Conservation (phyloP, 768 basidiomycete species). For the Chiua virens region DNA sequence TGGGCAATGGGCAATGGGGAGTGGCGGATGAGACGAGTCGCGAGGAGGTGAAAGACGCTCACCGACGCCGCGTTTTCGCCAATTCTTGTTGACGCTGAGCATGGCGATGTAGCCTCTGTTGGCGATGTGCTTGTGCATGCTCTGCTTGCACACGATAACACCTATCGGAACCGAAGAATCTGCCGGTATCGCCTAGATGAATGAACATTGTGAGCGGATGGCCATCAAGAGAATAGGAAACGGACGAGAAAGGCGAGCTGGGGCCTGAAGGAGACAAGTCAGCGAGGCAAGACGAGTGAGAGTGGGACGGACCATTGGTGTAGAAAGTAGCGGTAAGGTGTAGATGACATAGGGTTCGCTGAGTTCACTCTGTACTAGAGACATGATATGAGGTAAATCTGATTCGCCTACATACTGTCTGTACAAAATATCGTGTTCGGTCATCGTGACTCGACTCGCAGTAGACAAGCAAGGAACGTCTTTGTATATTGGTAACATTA, state of each 20-base stretch:
- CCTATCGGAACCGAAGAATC: constrained; percentile 64
- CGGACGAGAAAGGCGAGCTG: constrained; percentile 80
- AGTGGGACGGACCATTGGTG: constrained; percentile 78
- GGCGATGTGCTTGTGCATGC: constrained; percentile 68
- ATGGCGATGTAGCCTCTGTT: constrained; percentile 98
- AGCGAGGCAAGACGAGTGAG: not conserved
- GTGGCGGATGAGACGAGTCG: not conserved
- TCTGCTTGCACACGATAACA: constrained; percentile 97
- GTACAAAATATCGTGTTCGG: constrained; percentile 49
- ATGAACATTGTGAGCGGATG: not conserved
- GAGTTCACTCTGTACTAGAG: constrained; percentile 86
- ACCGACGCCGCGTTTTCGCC: constrained; percentile 93
- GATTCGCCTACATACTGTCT: constrained; percentile 73
- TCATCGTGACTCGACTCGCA: too few species aligned
- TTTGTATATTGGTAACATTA: not conserved
- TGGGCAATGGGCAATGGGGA: constrained; percentile 6
- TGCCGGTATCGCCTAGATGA: constrained; percentile 25
- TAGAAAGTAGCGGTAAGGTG: constrained; percentile 95
- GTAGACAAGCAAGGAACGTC: too few species aligned
- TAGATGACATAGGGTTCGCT: constrained; percentile 96
- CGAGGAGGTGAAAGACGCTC: constrained; percentile 32
- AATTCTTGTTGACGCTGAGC: constrained; percentile 85
- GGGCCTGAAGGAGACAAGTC: constrained; percentile 54
- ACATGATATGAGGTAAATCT: constrained; percentile 82
- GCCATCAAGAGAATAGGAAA: not conserved